Conservation (phyloP, 2,329 filamentous ascomycete genomes). For the Trichophyton simii region DNA sequence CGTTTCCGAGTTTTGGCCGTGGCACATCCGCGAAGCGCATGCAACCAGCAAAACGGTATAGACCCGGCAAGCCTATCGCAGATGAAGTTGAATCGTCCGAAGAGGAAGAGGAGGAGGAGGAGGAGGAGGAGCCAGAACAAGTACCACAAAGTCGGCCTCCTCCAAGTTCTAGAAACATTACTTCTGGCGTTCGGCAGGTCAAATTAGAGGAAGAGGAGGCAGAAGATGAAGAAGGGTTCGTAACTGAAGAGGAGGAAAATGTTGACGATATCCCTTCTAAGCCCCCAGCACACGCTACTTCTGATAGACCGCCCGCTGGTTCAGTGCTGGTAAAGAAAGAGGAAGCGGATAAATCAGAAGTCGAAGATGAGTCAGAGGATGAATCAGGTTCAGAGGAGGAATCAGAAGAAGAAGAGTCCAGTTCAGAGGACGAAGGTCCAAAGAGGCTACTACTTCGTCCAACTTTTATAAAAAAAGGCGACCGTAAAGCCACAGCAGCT, state of each 20-base stretch:
- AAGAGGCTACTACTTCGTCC: conserved; percentile 48
- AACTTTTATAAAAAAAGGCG: conserved; percentile 53
- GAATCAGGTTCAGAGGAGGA: conserved; percentile 6
- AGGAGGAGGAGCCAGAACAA: conserved; percentile 39
- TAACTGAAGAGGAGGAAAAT: conserved; percentile 40
- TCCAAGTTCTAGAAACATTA: conserved; percentile 24
- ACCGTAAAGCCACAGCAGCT: conserved; percentile 36
- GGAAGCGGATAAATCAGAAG: conserved; percentile 4
- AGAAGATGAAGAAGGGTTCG: conserved; percentile 47
- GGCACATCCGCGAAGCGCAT: conserved; percentile 60
- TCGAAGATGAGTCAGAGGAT: background rate
- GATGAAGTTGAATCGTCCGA: conserved; percentile 38
- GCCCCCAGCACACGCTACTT: background rate
- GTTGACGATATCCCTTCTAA: conserved; percentile 7
- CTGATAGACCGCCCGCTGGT: background rate
- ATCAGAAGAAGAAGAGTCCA: conserved; percentile 7
- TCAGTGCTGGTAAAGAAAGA: background rate
- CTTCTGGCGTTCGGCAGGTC: conserved; percentile 22
- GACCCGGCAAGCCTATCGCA: conserved; percentile 62
- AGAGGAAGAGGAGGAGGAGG: conserved; percentile 42
- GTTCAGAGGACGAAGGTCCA: conserved; percentile 33
- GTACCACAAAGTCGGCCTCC: conserved; percentile 29
- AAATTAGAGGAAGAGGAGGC: conserved; percentile 28
- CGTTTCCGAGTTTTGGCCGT: conserved; percentile 30
- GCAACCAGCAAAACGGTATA: conserved; percentile 60